Evolutionary conservation across 2,329 filamentous ascomycete genomes (phyloP), one percentile per base, ranked within the genome.

Genomic region (Alternaria arborescens): DNA sequence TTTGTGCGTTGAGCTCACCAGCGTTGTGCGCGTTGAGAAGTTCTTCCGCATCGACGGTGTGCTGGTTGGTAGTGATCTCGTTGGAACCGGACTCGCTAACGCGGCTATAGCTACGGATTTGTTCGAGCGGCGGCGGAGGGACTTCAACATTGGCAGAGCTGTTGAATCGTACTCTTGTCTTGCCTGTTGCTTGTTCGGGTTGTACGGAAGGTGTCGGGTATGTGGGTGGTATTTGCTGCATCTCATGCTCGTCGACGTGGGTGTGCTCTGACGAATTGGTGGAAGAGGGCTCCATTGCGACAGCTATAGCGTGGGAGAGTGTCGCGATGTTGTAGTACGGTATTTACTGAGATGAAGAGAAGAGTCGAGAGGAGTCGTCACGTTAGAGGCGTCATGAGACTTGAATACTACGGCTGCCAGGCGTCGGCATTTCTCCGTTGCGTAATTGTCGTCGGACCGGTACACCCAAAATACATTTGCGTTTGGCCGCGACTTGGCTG

Each of bases 91-190:
- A 40, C 26, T 70, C 67, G 44, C 61, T 63, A 28, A 62, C 32
- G 41, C 62, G 67, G 46, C 61, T 62, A 44, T 65, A 60, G 55
- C 58, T 64, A 34, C 44, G 57, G 5, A 48, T 56, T 16, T 65
- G 63, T 22, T 56, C 52, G 18, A 51, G 41, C 14, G 58, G 34
- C 2, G 58, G 57, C 10, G 56, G 56, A 11, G 67, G 68, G 10
- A 73, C 70, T 16, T 70, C 57, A 52, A 67, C 67, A 38, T 66
- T 66, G 44, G 71, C 71, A 1, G 67, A 64, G 59, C 71, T 74
- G 53, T 73, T 74, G 62, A 75, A 73, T 34, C 72, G 68, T 40
- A 75, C 72, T 11, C 70, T 60, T 10, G 63, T 32, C 40, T 62
- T 62, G 20, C 63, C 65, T 30, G 64, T 62, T 14, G 56, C 46